These are phyloP conservation scores for Eucalyptus curtisii DNA, from an alignment of 345 rosid genomes.

Conservation along the genomic window DNA sequence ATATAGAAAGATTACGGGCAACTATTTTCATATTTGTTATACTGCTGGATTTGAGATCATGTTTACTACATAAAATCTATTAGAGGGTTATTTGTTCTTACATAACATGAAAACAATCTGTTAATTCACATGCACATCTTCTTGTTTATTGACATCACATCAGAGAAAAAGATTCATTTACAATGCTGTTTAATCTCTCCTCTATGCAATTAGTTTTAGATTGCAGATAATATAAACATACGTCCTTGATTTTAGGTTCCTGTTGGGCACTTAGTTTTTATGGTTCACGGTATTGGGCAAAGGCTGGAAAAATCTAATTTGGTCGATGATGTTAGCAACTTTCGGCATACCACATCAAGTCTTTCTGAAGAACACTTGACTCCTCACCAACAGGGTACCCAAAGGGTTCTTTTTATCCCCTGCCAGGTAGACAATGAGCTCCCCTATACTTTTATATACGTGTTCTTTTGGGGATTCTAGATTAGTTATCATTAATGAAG, in stretches of 20 bases:
- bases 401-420: conserved; percentile 87
- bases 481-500: not conserved
- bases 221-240: not conserved
- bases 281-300: conserved; percentile 99
- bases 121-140: not conserved
- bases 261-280: conserved; percentile 87
- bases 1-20: not conserved
- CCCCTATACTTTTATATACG: not conserved
- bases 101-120: not conserved
- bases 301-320: conserved; percentile 93
- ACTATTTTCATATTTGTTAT: not conserved
- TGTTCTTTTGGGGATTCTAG: not conserved
- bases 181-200: not conserved
- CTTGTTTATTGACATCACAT: not conserved
- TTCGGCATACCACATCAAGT: conserved; percentile 70
- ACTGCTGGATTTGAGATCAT: not conserved
- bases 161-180: not conserved
- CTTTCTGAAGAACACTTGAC: conserved; percentile 77
- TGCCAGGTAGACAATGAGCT: conserved; percentile 57
- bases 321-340: conserved; percentile 88
- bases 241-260: conserved; percentile 55
- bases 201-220: not conserved
- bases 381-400: conserved; percentile 56
- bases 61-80: not conserved
- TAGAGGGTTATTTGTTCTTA: not conserved